Evolutionary conservation across 129 eudicot genomes (phyloP).

Genomic region (Gnaphalium uliginosum): DNA sequence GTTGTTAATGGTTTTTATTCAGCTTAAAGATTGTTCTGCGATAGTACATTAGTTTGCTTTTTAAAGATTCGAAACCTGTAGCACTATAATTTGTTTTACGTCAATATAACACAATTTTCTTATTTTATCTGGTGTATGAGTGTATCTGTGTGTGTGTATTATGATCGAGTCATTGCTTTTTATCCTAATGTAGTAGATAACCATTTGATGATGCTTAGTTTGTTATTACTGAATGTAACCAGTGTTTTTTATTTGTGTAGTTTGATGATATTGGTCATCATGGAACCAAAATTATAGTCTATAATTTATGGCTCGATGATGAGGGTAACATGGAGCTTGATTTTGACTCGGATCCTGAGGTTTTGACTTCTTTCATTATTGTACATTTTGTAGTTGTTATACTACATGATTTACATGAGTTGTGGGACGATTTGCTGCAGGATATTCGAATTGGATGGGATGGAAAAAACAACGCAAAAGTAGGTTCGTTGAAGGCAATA

Average conservation of each 20-base stretch:
- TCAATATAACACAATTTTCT: neutral
- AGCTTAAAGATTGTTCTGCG: neutral
- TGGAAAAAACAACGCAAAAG: constrained; percentile 29
- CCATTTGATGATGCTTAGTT: constrained; percentile 2
- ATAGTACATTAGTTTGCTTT: neutral
- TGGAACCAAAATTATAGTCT: constrained; percentile 79
- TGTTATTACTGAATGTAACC: constrained; percentile 9
- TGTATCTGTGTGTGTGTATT: neutral
- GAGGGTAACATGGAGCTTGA: constrained; percentile 77
- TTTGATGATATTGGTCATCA: constrained; percentile 64
- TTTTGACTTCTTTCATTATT: constrained; percentile 19
- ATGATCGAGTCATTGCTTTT: neutral
- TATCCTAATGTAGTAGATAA: neutral
- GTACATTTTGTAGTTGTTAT: constrained; percentile 1
- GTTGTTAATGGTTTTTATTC: neutral
- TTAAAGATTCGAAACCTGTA: neutral
- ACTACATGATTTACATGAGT: constrained; percentile 10
- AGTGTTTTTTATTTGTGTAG: constrained; percentile 35
- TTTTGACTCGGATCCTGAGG: constrained; percentile 83
- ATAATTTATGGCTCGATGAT: constrained; percentile 75
- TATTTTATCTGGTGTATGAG: neutral
- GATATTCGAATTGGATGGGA: constrained; percentile 49
- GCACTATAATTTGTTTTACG: neutral
- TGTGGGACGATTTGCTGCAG: constrained; percentile 33
- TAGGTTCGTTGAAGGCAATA: constrained; percentile 8